Evolutionary conservation across 2,329 filamentous ascomycete genomes (phyloP).

Genomic region (Phaeosphaeria sp.): DNA sequence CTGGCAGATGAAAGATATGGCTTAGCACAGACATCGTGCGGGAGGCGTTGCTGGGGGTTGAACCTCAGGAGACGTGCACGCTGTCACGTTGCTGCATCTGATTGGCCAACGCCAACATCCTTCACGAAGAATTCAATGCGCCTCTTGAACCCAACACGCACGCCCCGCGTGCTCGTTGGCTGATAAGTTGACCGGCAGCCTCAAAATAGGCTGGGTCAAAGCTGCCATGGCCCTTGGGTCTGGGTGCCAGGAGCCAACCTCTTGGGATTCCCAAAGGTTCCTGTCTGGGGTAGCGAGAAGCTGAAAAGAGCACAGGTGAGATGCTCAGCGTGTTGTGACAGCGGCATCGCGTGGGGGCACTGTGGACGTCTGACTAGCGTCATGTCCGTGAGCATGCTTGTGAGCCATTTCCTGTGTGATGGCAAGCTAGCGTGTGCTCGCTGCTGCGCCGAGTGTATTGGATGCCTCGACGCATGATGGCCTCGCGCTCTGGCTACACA

Average conservation of each 20-base stretch:
- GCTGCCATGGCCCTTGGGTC: conserved; percentile 14
- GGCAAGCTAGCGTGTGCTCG: conserved; percentile 3
- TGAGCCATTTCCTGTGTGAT: neutral
- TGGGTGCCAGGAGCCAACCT: conserved; percentile 20
- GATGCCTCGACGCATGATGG: conserved; percentile 1
- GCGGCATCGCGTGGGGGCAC: conserved; percentile 8
- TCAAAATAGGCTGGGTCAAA: conserved; percentile 2
- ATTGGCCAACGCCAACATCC: conserved; percentile 18
- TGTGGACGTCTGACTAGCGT: conserved; percentile 2
- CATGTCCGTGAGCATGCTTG: neutral
- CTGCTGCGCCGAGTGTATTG: neutral
- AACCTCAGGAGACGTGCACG: conserved; percentile 24
- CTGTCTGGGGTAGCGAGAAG: conserved; percentile 9
- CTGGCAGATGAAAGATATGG: conserved; percentile 8
- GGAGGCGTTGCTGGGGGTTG: conserved; percentile 13
- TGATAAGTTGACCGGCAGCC: conserved; percentile 3
- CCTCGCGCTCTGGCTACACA: neutral
- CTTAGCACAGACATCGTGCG: conserved; percentile 23
- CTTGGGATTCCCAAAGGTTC: conserved; percentile 13
- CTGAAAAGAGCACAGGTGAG: neutral
- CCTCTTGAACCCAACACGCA: conserved; percentile 12
- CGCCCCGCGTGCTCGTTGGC: conserved; percentile 11
- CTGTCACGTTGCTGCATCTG: conserved; percentile 21
- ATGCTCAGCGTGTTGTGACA: conserved; percentile 2
- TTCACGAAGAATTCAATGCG: conserved; percentile 17